Conservation (phyloP, 192 early-diverging fungal species). For the Lobosporangium transversale region DNA sequence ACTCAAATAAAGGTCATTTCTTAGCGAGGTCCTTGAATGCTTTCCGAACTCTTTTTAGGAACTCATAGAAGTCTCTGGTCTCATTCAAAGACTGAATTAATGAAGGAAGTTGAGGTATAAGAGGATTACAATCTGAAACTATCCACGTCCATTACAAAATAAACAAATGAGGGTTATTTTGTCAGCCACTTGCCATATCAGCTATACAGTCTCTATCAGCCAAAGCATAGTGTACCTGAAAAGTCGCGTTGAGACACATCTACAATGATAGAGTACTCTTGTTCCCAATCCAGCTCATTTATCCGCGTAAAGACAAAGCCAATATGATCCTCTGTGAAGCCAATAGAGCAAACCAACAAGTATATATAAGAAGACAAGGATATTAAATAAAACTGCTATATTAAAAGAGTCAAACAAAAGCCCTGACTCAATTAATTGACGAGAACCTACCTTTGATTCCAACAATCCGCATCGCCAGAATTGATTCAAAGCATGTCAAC, state of each 20-base stretch:
- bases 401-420: no score
- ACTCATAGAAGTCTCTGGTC: constrained; percentile 74
- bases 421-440: no score
- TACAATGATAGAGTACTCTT: constrained; percentile 63
- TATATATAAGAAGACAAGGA: no score
- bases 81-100: constrained; percentile 66
- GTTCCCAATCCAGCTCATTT: constrained; percentile 60
- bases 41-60: constrained; percentile 72
- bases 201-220: no score
- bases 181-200: no score
- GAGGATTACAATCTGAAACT: constrained; percentile 66
- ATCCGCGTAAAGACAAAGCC: constrained; percentile 76
- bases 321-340: constrained; percentile 59
- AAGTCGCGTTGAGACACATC: constrained; percentile 68
- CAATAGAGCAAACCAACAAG: no score
- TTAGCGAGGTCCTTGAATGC: constrained; percentile 62
- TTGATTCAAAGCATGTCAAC: constrained; percentile 64
- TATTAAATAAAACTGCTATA: no score
- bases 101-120: constrained; percentile 53
- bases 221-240: no score
- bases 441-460: constrained; percentile 37
- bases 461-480: constrained; percentile 59
- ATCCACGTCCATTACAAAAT: no score
- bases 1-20: no score
- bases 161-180: no score